Conservation (phyloP, 208 protist genomes). For the Leishmania aethiopica region DNA sequence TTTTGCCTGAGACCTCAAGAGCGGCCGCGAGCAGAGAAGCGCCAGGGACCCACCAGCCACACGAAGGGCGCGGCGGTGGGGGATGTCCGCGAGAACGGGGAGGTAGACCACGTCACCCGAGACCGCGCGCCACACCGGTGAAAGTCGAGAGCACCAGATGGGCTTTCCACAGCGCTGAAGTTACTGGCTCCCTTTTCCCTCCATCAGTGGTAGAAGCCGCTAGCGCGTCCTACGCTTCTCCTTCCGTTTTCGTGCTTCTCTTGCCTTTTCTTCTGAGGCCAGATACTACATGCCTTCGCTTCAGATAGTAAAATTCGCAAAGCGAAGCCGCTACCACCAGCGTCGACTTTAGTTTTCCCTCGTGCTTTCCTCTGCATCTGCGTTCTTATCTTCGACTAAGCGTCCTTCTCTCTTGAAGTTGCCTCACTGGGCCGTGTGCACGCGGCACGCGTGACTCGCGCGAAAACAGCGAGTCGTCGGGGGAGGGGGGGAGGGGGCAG, state of each 20-base stretch:
- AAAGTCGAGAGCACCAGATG: not conserved
- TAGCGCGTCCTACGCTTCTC: not conserved
- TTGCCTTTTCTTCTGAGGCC: not conserved
- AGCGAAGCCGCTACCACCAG: not conserved
- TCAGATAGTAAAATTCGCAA: not conserved
- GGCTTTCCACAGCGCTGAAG: not conserved
- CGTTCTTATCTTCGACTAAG: not conserved
- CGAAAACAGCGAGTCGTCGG: not conserved
- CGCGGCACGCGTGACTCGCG: not conserved
- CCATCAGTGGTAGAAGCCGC: not conserved
- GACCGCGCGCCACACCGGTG: not conserved
- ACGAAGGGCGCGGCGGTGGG: not conserved
- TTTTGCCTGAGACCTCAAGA: not conserved
- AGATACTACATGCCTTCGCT: not conserved
- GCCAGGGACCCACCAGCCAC: not conserved
- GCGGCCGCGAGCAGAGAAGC: not conserved
- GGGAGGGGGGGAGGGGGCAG: not conserved
- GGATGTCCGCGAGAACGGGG: not conserved
- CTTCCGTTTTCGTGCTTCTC: not conserved
- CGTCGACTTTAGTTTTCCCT: not conserved
- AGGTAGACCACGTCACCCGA: not conserved
- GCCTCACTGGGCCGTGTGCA: not conserved
- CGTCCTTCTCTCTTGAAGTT: not conserved
- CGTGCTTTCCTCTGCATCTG: too few species aligned
- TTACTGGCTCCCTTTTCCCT: not conserved